phyloP scores from a whole-genome alignment of 176 grass and related monocot species.

The sorghum (Sorghum bicolor) region Sorghum_bicolor_NCBIv3 NC_012870.2:67373501-67374000 shows the following conservation, averaged over 20 bases:
- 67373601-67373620: not conserved
- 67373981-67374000: conserved; percentile 87
- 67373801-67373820: not conserved
- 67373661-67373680: conserved; percentile 6
- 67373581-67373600: conserved; percentile 3
- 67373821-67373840: not conserved
- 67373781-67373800: conserved; percentile 23
- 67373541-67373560: not conserved
- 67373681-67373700: not conserved
- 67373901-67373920: conserved; percentile 93
- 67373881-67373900: conserved; percentile 90
- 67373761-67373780: conserved; percentile 28
- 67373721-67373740: not conserved
- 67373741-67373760: not conserved
- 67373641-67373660: not conserved
- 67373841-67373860: conserved; percentile 16
- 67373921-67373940: conserved; percentile 98
- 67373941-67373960: conserved; percentile 54
- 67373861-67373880: conserved; percentile 31
- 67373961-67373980: conserved; percentile 85
- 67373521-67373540: not conserved
- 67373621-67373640: not conserved
- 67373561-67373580: not conserved
- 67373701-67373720: not conserved
- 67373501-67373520: not conserved